phyloP scores from a whole-genome alignment of 805 yeast species.

The Vanderwaltozyma yarrowii region DNA sequence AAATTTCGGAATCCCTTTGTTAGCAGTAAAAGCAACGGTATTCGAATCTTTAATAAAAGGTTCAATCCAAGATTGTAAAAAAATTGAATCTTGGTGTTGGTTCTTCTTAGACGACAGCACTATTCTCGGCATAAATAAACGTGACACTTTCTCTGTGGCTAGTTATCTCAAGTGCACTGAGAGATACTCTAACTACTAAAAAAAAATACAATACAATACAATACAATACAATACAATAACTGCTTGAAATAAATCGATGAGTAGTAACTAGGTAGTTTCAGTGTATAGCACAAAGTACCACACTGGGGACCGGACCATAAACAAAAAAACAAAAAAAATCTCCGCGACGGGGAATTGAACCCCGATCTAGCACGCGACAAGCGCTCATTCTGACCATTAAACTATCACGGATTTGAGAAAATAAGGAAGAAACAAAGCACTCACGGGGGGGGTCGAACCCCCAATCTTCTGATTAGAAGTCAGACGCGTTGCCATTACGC shows the following conservation, averaged over 20 bases:
- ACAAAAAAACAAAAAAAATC: slow-evolving; percentile 7
- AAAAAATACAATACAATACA: too few relatives aligned
- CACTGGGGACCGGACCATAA: too few relatives aligned
- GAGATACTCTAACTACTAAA: too few relatives aligned
- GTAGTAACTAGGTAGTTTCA: too few relatives aligned
- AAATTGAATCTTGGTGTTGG: slow-evolving; percentile 12
- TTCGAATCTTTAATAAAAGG: slow-evolving; percentile 3
- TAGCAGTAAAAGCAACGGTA: too few relatives aligned
- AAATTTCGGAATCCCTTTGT: too few relatives aligned
- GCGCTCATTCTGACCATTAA: slow-evolving; percentile 15
- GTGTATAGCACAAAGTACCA: too few relatives aligned
- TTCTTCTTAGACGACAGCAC: slow-evolving; percentile 8
- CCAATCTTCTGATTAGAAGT: slow-evolving; percentile 42
- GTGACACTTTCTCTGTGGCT: too few relatives aligned
- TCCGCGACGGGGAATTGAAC: slow-evolving; percentile 10
- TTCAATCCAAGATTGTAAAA: slow-evolving; percentile 18
- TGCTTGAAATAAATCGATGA: too few relatives aligned
- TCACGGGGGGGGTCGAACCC: slow-evolving; percentile 45
- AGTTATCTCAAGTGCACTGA: too few relatives aligned
- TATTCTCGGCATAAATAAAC: slow-evolving; percentile 16
- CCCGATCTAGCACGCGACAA: slow-evolving; percentile 8
- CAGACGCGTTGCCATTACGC: slow-evolving; percentile 46
- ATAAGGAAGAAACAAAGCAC: slow-evolving; percentile 23
- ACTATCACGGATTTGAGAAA: slow-evolving; percentile 21
- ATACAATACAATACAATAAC: too few relatives aligned